Percentiles rank a stretch among this genome's conserved stretches.
phyloP scores from a whole-genome alignment of 257 asterid genomes.

The Linderniella brevidens region DNA sequence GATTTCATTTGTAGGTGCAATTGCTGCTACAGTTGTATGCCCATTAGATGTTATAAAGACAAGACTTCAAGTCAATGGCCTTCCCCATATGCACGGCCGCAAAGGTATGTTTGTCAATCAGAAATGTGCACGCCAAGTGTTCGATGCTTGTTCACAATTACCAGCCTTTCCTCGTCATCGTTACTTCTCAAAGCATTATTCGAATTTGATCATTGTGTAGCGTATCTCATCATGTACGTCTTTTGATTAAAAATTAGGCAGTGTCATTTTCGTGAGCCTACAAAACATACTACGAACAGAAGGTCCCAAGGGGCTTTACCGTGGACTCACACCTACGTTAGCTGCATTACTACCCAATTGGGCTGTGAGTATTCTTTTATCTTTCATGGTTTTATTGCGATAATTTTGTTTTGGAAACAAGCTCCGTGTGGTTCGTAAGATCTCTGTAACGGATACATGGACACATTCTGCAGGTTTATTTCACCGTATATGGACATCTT shows the following conservation, averaged over 20 bases:
- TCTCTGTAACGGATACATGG: no score
- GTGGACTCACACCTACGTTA: constrained; percentile 93
- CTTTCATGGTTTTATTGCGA: neutral
- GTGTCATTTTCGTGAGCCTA: constrained; percentile 69
- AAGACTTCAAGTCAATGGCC: constrained; percentile 73
- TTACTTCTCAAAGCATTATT: neutral
- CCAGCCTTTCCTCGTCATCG: no score
- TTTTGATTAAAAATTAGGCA: constrained; percentile 27
- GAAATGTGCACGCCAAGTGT: neutral
- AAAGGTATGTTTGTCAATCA: constrained; percentile 29
- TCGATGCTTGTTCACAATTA: neutral
- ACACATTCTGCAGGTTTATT: constrained; percentile 62
- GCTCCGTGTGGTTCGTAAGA: no score
- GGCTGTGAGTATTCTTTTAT: constrained; percentile 58
- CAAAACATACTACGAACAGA: constrained; percentile 50
- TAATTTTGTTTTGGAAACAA: neutral
- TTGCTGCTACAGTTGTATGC: constrained; percentile 83
- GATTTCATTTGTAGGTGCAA: constrained; percentile 46
- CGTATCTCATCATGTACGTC: neutral
- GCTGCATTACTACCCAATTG: constrained; percentile 95
- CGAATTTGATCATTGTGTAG: neutral
- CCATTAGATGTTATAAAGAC: constrained; percentile 97
- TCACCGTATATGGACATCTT: constrained; percentile 82
- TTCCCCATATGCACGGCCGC: constrained; percentile 39
- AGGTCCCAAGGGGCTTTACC: constrained; percentile 85